Percentiles rank a stretch among this genome's conserved stretches.
These are phyloP conservation scores for Sphaceloma murrayae DNA, from an alignment of 2,329 filamentous ascomycete genomes.

Conservation along the genomic window DNA sequence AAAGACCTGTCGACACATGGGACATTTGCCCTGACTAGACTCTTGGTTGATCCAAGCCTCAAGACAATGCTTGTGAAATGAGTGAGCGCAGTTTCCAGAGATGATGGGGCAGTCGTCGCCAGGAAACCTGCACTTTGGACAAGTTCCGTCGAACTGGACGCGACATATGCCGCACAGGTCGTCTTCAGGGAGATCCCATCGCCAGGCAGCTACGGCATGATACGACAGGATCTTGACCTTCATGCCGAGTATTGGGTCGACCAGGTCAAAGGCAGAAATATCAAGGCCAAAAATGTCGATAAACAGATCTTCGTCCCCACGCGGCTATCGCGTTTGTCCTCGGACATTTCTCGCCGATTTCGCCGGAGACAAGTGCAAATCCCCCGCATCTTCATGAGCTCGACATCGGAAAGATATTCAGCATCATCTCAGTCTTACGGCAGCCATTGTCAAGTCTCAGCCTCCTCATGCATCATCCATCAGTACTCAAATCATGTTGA, in stretches of 20 bases:
- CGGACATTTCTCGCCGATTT: conserved; percentile 7
- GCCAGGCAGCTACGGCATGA: conserved; percentile 92
- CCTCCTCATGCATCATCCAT: no score
- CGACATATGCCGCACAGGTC: conserved; percentile 98
- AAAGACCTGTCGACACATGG: conserved; percentile 69
- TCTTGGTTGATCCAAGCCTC: conserved; percentile 94
- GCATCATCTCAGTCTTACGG: no score
- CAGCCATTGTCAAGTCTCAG: no score
- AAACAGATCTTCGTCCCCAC: conserved; percentile 14
- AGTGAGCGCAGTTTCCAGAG: conserved; percentile 92
- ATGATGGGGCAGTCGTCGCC: conserved; percentile 90
- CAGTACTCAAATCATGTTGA: no score
- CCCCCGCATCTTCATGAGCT: conserved; percentile 12
- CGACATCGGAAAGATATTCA: conserved; percentile 10
- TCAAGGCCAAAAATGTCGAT: neutral
- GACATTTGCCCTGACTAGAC: conserved; percentile 83
- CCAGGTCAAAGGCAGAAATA: neutral
- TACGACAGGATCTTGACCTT: conserved; percentile 91
- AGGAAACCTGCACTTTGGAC: conserved; percentile 94
- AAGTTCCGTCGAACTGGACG: conserved; percentile 94
- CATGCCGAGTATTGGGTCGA: conserved; percentile 46
- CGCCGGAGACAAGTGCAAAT: neutral
- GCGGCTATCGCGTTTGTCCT: neutral
- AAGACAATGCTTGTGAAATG: conserved; percentile 98
- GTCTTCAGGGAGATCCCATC: conserved; percentile 85